Base-by-base conservation (phyloP, 2,329 filamentous ascomycete species). In the Diplodia mutila region DNA sequence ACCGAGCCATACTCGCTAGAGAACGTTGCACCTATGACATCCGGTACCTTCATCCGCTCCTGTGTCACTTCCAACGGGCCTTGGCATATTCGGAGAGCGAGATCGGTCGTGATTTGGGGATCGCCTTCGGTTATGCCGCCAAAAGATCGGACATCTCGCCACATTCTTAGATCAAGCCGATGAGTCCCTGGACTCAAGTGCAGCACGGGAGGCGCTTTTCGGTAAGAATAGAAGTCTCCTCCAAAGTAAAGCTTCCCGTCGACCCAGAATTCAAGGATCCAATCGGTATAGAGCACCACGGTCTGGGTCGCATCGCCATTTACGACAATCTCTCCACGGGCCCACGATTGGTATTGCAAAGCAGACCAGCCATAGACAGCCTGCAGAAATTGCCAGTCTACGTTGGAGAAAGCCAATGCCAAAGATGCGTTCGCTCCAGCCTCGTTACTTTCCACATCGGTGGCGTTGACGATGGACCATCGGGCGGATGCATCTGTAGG, bases 331-430 rank as follows among this genome's bases (percentile, higher is more conserved):
- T 79, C 75, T 42, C 86, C 86, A 59, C 85, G 80, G 29, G 81
- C 80, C 86, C 86, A 89, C 9, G 82, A 84, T 72, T 88, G 86
- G 74, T 85, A 88, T 71, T 88, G 86, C 14, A 85, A 75, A 21
- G 84, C 84, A 57, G 85, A 79, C 86, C 86, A 89, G 54, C 86
- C 86, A 73, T 88, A 88, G 14, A 87, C 76, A 14, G 79, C 75
- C 69, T 84, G 83, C 51, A 87, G 75, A 57, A 82, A 83, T 18
- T 76, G 71, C 85, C 85, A 87, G 68, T 87, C 80, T n/a, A 86
- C 77, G 8, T 84, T 75, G 9, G 80, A 77, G 71, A 86, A 87
- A 27, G 73, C 72, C 29, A 88, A 72, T 61, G 74, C 77, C 49
- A 87, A 70, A 0, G 77, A 76, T 18, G 77, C 78, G 70, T 77